Evolutionary conservation across 2,329 filamentous ascomycete species (phyloP).

Genomic region (Venturiaceae sp.): DNA sequence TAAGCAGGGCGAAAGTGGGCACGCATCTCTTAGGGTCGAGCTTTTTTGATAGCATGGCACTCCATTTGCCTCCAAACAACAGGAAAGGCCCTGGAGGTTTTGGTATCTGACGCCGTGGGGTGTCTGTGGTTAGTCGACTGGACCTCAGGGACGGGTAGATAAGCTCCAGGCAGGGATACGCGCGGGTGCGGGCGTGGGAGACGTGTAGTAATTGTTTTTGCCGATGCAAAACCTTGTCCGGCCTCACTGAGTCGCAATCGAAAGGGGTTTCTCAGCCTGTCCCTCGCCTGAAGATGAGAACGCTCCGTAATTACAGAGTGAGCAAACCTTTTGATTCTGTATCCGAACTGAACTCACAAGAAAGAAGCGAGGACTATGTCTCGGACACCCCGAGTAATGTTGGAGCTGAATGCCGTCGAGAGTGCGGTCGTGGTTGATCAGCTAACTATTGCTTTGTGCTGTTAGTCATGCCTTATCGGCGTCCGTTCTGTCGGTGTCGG

Average conservation of each 20-base stretch:
- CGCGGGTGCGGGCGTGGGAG: not conserved
- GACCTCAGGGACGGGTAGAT: not conserved
- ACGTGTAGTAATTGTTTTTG: not conserved
- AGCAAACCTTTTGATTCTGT: too few species aligned
- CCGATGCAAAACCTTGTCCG: not conserved
- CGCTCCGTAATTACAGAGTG: not conserved
- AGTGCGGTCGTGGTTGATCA: not conserved
- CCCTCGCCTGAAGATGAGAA: not conserved
- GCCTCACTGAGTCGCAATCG: not conserved
- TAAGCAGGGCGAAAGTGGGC: not conserved
- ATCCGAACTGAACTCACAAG: too few species aligned
- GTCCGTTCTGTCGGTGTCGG: not conserved
- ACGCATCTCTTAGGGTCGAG: not conserved
- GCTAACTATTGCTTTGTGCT: not conserved
- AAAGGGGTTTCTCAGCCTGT: not conserved
- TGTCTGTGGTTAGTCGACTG: not conserved
- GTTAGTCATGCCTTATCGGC: not conserved
- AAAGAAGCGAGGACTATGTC: too few species aligned
- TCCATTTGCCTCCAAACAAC: not conserved
- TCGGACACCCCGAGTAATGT: not conserved
- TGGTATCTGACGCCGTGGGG: not conserved
- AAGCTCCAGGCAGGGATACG: not conserved
- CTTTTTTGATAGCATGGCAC: not conserved
- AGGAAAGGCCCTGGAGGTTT: not conserved
- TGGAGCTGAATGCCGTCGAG: not conserved